Percentiles rank a stretch among this genome's conserved stretches.
phyloP scores from a whole-genome alignment of 345 rosid genomes.

The Corchorus capsularis region DNA sequence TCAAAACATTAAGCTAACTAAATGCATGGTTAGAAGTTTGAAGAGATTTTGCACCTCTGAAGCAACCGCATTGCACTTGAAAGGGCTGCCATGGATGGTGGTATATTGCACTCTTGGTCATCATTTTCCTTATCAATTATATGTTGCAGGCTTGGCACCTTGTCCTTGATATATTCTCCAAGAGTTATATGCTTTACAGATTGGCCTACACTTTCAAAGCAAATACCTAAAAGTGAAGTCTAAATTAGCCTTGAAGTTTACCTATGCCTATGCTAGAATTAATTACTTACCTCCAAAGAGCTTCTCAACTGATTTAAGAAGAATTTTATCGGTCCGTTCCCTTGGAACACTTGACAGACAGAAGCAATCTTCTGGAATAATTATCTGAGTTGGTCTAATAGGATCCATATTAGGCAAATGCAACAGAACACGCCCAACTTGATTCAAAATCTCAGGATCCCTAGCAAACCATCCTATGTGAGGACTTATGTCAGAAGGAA shows the following conservation, averaged over 20 bases:
- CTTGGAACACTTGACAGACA: slow-evolving; percentile 63
- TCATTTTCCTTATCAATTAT: slow-evolving; percentile 44
- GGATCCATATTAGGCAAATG: slow-evolving; percentile 39
- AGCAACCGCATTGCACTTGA: slow-evolving; percentile 73
- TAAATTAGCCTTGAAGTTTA: not conserved
- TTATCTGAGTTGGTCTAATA: slow-evolving; percentile 49
- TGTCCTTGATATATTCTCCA: slow-evolving; percentile 63
- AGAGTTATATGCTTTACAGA: slow-evolving; percentile 48
- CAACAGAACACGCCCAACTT: slow-evolving; percentile 65
- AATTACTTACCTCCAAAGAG: slow-evolving; percentile 53
- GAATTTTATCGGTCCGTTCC: slow-evolving; percentile 46
- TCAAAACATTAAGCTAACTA: not conserved
- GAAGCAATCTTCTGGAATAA: slow-evolving; percentile 80
- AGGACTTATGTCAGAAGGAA: slow-evolving; percentile 21
- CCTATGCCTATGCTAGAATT: not conserved
- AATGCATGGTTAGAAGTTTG: not conserved
- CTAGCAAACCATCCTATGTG: slow-evolving; percentile 90
- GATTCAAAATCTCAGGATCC: slow-evolving; percentile 62
- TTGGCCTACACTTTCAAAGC: slow-evolving; percentile 38
- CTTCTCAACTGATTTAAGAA: slow-evolving; percentile 58
- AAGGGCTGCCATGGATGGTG: slow-evolving; percentile 73
- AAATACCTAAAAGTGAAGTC: not conserved
- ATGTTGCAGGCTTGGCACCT: slow-evolving; percentile 63
- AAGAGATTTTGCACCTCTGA: slow-evolving; percentile 41
- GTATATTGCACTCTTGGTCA: slow-evolving; percentile 45